Percentiles rank a stretch among this genome's conserved stretches.
Evolutionary conservation across 2,329 filamentous ascomycete genomes (phyloP).

Genomic region (Fusarium torulosum): DNA sequence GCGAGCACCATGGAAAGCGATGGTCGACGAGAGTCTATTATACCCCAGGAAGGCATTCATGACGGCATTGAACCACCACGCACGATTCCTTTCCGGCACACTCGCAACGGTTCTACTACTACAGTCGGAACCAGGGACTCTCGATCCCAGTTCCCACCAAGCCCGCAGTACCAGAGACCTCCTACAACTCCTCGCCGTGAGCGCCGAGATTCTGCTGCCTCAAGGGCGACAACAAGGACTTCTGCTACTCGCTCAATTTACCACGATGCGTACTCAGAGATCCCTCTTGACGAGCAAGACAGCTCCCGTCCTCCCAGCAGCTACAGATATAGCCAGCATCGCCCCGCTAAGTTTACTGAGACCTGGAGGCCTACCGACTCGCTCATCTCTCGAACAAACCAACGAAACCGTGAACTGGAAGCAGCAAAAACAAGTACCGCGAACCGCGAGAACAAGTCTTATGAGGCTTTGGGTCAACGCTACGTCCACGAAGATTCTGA

Average conservation of each 20-base stretch:
- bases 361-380: conserved; percentile 68
- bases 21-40: conserved; percentile 64
- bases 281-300: conserved; percentile 60
- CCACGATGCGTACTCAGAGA: conserved; percentile 63
- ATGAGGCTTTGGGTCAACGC: conserved; percentile 61
- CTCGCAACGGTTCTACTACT: conserved; percentile 72
- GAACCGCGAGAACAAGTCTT: conserved; percentile 54
- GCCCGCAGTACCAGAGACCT: conserved; percentile 65
- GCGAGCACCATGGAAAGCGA: conserved; percentile 61
- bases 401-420: conserved; percentile 61
- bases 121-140: conserved; percentile 68
- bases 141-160: conserved; percentile 65
- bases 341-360: conserved; percentile 64
- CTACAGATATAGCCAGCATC: conserved; percentile 50
- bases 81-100: conserved; percentile 84
- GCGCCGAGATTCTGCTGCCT: conserved; percentile 59
- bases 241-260: conserved; percentile 55
- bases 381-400: conserved; percentile 65
- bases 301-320: conserved; percentile 46
- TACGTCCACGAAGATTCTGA: conserved; percentile 60
- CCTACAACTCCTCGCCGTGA: conserved; percentile 59
- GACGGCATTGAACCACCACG: conserved; percentile 62
- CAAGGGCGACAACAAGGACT: conserved; percentile 61
- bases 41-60: conserved; percentile 60
- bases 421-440: conserved; percentile 52